Percentiles rank a stretch among this genome's conserved stretches.
phyloP scores from a whole-genome alignment of 257 asterid species.

The Solanum bulbocastanum region DNA sequence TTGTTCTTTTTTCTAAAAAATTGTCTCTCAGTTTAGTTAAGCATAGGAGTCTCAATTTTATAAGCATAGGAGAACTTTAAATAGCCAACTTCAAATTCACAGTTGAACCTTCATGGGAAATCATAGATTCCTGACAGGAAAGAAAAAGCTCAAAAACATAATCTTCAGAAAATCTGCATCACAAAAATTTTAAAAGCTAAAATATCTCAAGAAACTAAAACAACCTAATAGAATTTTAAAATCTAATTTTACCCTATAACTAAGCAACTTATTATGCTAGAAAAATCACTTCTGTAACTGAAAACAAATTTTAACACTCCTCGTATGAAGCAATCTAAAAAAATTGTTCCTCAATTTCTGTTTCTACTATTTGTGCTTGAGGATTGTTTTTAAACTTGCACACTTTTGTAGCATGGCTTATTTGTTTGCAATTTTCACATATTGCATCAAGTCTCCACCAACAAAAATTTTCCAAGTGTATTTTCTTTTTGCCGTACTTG shows the following conservation, averaged over 20 bases:
- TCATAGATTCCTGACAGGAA: not conserved
- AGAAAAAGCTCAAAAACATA: not conserved
- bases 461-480: not conserved
- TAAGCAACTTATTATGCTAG: not conserved
- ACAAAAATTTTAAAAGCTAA: not conserved
- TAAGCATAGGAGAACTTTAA: not conserved
- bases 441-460: not conserved
- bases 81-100: not conserved
- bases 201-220: not conserved
- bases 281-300: not conserved
- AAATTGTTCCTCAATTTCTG: not conserved
- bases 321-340: not conserved
- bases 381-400: not conserved
- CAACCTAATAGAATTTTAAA: not conserved
- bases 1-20: not conserved
- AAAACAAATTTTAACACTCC: not conserved
- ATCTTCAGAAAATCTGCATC: not conserved
- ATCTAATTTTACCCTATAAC: not conserved
- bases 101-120: not conserved
- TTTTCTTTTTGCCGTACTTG: not conserved
- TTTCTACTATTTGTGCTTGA: not conserved
- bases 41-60: not conserved
- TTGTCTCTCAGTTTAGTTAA: not conserved
- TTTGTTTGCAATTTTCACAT: not conserved
- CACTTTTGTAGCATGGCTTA: not conserved